Evolutionary conservation across 169 alveolate genomes (phyloP).

Genomic region (Eimeria tenella): DNA sequence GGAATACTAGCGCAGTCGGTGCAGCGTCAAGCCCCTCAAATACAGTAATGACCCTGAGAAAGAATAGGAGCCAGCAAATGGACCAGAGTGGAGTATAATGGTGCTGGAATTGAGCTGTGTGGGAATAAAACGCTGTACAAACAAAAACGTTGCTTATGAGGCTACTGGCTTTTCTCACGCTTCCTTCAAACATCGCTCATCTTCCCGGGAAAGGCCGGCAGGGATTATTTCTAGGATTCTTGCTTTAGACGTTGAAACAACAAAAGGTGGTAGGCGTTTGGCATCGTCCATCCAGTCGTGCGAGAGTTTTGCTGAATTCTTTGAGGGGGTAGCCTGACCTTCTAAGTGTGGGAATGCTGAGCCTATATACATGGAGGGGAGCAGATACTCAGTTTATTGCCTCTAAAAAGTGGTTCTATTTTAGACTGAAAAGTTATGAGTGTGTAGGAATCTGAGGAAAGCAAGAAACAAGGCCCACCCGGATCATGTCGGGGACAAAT

Average conservation of each 20-base stretch:
- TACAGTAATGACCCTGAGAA: background rate
- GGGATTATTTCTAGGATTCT: conserved; percentile 34
- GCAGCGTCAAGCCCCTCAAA: conserved; percentile 51
- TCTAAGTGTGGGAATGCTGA: conserved; percentile 11
- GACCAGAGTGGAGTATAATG: too few relatives aligned
- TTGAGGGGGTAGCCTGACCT: conserved; percentile 6
- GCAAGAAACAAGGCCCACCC: too few relatives aligned
- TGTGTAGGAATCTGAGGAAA: too few relatives aligned
- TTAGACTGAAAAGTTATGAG: too few relatives aligned
- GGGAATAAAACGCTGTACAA: too few relatives aligned
- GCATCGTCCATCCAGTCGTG: conserved; percentile 37
- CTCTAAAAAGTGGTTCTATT: too few relatives aligned
- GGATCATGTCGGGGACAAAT: too few relatives aligned
- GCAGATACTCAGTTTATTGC: too few relatives aligned
- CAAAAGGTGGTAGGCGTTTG: conserved; percentile 21
- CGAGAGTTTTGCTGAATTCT: conserved; percentile 23
- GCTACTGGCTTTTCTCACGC: background rate
- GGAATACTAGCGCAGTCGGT: conserved; percentile 39
- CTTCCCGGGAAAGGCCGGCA: background rate
- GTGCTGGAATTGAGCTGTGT: too few relatives aligned
- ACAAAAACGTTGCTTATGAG: background rate
- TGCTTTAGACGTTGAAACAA: conserved; percentile 35
- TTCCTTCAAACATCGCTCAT: conserved; percentile 19
- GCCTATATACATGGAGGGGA: too few relatives aligned
- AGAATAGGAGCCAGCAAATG: background rate